Conservation (phyloP, 768 basidiomycete species). For the Mycena maculata region DNA sequence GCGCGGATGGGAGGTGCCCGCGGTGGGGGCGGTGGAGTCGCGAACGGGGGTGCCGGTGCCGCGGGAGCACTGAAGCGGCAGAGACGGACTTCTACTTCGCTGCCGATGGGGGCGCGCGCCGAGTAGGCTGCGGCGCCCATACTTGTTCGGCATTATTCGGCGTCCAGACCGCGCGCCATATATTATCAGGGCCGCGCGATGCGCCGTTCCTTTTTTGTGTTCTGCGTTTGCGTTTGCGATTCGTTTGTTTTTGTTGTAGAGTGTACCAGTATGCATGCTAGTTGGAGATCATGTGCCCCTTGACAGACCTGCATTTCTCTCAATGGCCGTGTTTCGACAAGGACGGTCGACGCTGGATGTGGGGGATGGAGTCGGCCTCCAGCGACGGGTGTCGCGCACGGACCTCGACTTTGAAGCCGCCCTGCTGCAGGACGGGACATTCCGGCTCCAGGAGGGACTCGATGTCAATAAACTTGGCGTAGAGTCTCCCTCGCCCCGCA, state of each 20-base stretch:
- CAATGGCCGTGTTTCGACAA: conserved; percentile 63
- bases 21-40: conserved; percentile 39
- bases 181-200: neutral
- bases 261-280: conserved; percentile 46
- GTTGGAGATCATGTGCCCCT: neutral
- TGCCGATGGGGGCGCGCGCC: conserved; percentile 52
- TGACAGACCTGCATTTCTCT: too few species aligned
- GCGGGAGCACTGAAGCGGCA: conserved; percentile 79
- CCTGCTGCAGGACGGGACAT: conserved; percentile 72
- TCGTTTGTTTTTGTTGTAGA: conserved; percentile 43
- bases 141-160: too few species aligned
- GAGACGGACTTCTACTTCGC: conserved; percentile 77
- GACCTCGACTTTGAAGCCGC: conserved; percentile 89
- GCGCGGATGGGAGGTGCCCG: conserved; percentile 40
- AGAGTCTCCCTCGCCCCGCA: conserved; percentile 58
- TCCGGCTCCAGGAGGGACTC: conserved; percentile 74
- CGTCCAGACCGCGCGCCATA: neutral
- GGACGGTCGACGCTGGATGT: conserved; percentile 47
- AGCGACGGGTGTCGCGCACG: conserved; percentile 73
- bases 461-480: conserved; percentile 77
- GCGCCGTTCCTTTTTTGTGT: neutral
- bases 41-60: conserved; percentile 45
- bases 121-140: neutral
- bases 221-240: neutral
- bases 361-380: conserved; percentile 52